A percentile compares a stretch with the other conserved stretches of the same genome.
phyloP scores from a whole-genome alignment of 1,284 basidiomycete species.

The Boletus subluridellus region DNA sequence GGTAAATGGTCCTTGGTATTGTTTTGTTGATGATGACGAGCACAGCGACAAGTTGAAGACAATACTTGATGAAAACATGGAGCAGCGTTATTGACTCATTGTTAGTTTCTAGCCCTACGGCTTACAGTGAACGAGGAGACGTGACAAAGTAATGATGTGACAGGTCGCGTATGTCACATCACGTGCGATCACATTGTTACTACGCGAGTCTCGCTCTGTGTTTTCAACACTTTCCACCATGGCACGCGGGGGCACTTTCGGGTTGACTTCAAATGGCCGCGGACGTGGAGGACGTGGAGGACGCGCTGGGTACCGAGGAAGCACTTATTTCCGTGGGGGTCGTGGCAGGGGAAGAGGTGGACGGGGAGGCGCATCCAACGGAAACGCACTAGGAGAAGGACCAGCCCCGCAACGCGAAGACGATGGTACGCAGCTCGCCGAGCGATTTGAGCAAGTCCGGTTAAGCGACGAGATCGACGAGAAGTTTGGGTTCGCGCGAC shows the following conservation, averaged over 20 bases:
- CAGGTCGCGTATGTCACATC: slow-evolving; percentile 29
- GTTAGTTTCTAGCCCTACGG: neutral
- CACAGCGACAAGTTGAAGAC: neutral
- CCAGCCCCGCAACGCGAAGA: slow-evolving; percentile 70
- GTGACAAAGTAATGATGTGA: slow-evolving; percentile 16
- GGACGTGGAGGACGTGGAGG: slow-evolving; percentile 45
- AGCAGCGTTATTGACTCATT: neutral
- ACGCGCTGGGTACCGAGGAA: slow-evolving; percentile 48
- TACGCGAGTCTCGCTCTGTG: neutral
- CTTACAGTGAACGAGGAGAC: neutral
- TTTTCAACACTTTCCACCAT: slow-evolving; percentile 17
- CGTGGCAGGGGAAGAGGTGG: slow-evolving; percentile 46
- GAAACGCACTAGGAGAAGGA: slow-evolving; percentile 42
- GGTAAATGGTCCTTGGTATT: neutral
- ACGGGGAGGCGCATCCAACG: slow-evolving; percentile 48
- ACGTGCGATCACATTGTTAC: slow-evolving; percentile 14
- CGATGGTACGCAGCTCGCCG: slow-evolving; percentile 79
- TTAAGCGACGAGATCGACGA: slow-evolving; percentile 88
- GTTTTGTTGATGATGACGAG: neutral
- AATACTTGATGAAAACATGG: neutral
- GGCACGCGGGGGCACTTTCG: slow-evolving; percentile 36
- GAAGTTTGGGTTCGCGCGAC: slow-evolving; percentile 82
- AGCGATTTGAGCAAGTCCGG: slow-evolving; percentile 76
- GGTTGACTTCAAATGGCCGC: slow-evolving; percentile 33
- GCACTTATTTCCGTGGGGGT: slow-evolving; percentile 37